Percentiles rank a stretch among this genome's conserved stretches.
phyloP scores from a whole-genome alignment of 2,329 filamentous ascomycete species.

The Thielaviopsis euricoi region DNA sequence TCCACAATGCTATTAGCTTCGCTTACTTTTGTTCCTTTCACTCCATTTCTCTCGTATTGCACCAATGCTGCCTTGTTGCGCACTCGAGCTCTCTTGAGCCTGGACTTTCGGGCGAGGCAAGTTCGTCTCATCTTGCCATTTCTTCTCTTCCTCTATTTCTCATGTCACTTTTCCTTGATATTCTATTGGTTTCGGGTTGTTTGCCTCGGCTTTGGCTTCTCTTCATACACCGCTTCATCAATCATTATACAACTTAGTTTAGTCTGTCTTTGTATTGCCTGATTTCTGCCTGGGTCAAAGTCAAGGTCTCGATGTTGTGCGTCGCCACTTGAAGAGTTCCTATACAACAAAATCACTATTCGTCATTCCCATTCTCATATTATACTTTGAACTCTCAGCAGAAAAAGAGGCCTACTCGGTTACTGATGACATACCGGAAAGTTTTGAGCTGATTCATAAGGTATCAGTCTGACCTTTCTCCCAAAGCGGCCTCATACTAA shows the following conservation, averaged over 20 bases:
- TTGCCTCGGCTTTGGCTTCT: not conserved
- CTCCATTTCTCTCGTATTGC: not conserved
- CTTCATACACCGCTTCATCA: not conserved
- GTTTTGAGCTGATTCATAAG: not conserved
- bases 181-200: not conserved
- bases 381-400: not conserved
- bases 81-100: not conserved
- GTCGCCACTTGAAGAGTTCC: not conserved
- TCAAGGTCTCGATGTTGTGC: not conserved
- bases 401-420: not conserved
- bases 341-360: not conserved
- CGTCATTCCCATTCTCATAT: not conserved
- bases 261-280: not conserved
- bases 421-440: not conserved
- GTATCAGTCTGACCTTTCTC: not conserved
- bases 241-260: not conserved
- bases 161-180: not conserved
- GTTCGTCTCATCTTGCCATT: constrained; percentile 2
- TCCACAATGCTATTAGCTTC: not conserved
- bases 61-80: not conserved
- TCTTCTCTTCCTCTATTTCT: not conserved
- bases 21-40: not conserved
- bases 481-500: not conserved
- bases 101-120: not conserved
- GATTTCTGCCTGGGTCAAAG: not conserved